Evolutionary conservation across 2,329 filamentous ascomycete genomes (phyloP), one percentile per base, ranked within the genome.

Genomic region (Colletotrichum magnum): DNA sequence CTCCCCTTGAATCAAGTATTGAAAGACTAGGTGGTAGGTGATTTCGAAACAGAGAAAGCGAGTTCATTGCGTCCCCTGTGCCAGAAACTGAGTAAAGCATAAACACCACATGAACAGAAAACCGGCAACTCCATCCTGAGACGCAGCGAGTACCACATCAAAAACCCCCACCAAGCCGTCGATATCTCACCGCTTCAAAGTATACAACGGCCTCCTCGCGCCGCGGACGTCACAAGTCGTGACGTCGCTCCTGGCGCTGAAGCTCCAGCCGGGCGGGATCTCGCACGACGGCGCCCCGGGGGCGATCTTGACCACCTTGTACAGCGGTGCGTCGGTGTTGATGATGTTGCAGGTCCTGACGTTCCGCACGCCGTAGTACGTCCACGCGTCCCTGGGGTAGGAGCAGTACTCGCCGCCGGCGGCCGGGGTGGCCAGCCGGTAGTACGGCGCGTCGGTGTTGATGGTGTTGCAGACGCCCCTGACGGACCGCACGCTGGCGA

Each of bases 211-310:
- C 41, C 2, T n/a, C 41, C 15, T 10, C 41, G 41, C 5, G 10
- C 16, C 16, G 10, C 6, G 13, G 5, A n/a, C 5, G 41, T 12
- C 15, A 13, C 41, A 43, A 13, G 13, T 43, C 41, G 10, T 43
- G 10, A 43, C 41, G 13, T 5, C 15, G 5, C 4, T 5, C 41
- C 5, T 13, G 10, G 6, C 6, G 41, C 41, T 43, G 15, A 43
- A 43, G 10, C 10, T 43, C 41, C 41, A 5, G 77, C 77, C 0
- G 10, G 13, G 5, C 2, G 41, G 41, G 10, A 43, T 12, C 2
- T 3, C 6, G 41, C 41, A 43, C 41, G 41, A 43, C 41, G 41
- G 10, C 41, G 13, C 41, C 41, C 41, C 41, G 2, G 13, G 13
- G 41, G 41, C 41, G 13, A 43, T 10, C 41, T 15, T 15, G 13